phyloP scores from a whole-genome alignment of 2,329 filamentous ascomycete species.

The Paraconiothyrium sp. region DNA sequence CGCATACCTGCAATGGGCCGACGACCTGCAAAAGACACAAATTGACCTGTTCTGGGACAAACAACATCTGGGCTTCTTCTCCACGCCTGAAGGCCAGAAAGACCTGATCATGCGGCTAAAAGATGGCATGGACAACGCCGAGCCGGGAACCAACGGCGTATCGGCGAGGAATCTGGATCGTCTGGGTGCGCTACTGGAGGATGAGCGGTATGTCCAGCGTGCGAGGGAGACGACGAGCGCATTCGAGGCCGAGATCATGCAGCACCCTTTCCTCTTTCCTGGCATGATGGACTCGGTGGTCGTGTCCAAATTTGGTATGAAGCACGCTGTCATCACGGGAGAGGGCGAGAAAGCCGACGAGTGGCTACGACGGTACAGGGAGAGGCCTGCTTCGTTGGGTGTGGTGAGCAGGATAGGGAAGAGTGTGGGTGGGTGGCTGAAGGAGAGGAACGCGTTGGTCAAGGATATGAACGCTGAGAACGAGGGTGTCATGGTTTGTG shows the following conservation, averaged over 20 bases:
- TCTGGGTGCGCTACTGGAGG: constrained; percentile 74
- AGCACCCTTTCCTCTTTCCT: constrained; percentile 92
- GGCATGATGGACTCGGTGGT: constrained; percentile 81
- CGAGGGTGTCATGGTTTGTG: constrained; percentile 50
- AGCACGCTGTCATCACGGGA: constrained; percentile 66
- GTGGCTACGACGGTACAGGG: constrained; percentile 53
- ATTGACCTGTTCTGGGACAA: constrained; percentile 80
- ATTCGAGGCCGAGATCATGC: constrained; percentile 90
- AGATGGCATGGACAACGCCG: constrained; percentile 91
- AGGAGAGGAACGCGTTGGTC: constrained; percentile 59
- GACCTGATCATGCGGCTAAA: constrained; percentile 87
- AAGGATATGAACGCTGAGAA: constrained; percentile 51
- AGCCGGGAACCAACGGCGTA: constrained; percentile 88
- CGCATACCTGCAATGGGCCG: constrained; percentile 80
- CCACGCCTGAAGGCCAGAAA: constrained; percentile 68
- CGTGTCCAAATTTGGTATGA: constrained; percentile 74
- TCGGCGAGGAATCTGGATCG: constrained; percentile 89
- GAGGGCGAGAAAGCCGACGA: constrained; percentile 54
- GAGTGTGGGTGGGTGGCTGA: constrained; percentile 58
- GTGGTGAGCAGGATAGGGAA: constrained; percentile 49
- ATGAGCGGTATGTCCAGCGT: constrained; percentile 69
- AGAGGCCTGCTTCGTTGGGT: constrained; percentile 48
- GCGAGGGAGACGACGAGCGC: constrained; percentile 81
- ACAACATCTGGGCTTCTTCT: constrained; percentile 72
- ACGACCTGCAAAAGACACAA: constrained; percentile 81